These are phyloP conservation scores for Kernera saxatilis DNA, from an alignment of 345 rosid genomes.

Conservation along the genomic window DNA sequence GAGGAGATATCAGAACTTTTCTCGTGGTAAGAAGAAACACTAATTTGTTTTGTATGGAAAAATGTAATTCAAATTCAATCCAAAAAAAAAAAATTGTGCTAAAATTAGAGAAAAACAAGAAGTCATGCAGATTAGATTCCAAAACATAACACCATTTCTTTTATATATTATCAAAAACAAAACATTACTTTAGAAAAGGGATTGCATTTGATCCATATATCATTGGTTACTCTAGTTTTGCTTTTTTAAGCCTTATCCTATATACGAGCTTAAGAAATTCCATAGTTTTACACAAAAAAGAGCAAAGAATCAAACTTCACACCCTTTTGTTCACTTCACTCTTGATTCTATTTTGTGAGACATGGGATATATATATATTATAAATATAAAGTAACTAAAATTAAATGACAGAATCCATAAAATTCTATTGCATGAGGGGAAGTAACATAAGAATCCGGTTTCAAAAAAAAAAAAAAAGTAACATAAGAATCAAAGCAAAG, in stretches of 20 bases:
- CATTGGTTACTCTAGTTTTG: background rate
- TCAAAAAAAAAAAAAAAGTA: too few relatives aligned
- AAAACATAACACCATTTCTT: background rate
- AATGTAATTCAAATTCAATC: background rate
- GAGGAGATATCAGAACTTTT: background rate
- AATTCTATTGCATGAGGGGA: conserved; percentile 1
- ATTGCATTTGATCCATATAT: background rate
- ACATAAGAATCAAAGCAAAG: conserved; percentile 29
- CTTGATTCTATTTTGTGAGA: background rate
- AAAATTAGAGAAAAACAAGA: background rate
- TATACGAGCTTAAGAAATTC: background rate
- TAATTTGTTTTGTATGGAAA: background rate
- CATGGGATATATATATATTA: background rate
- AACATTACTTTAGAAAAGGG: background rate
- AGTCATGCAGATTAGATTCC: background rate
- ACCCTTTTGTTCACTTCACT: conserved; percentile 36
- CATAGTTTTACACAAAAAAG: conserved; percentile 14
- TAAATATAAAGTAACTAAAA: conserved; percentile 3
- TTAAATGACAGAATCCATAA: conserved; percentile 19
- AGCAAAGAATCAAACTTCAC: conserved; percentile 25
- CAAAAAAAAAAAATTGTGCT: background rate
- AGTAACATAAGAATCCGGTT: conserved; percentile 28
- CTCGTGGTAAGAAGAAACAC: background rate
- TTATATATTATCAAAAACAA: background rate
- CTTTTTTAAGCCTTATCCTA: background rate